phyloP scores from a whole-genome alignment of 176 grass and related monocot species.

The Phoenix roebelenii region DNA sequence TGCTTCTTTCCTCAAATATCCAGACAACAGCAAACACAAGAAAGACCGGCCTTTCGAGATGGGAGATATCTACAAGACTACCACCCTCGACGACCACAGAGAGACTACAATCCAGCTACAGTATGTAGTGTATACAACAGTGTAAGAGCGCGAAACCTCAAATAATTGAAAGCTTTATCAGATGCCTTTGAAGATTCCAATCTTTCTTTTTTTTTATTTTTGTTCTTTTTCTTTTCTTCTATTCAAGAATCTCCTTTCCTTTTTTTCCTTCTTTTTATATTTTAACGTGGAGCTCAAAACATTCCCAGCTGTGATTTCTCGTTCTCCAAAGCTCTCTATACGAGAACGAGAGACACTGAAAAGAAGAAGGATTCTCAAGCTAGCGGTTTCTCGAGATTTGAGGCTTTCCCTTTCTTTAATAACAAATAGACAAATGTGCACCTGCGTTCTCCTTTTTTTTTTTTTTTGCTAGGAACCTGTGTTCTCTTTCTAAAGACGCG shows the following conservation, averaged over 20 bases:
- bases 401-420: background rate
- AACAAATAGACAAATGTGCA: too few relatives aligned
- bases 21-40: conserved; percentile 66
- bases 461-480: too few relatives aligned
- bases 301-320: conserved; percentile 37
- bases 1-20: conserved; percentile 37
- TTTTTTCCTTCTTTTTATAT: conserved; percentile 46
- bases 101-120: conserved; percentile 13
- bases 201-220: conserved; percentile 20
- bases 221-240: conserved; percentile 41
- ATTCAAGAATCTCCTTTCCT: conserved; percentile 48
- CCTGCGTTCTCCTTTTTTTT: too few relatives aligned
- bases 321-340: conserved; percentile 21
- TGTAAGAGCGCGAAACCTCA: background rate
- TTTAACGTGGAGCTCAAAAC: conserved; percentile 27
- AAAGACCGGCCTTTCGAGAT: conserved; percentile 23
- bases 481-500: too few relatives aligned
- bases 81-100: conserved; percentile 25
- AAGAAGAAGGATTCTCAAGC: conserved; percentile 11
- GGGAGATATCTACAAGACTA: conserved; percentile 10
- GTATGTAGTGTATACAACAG: conserved; percentile 13
- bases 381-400: conserved; percentile 10
- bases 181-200: conserved; percentile 64
- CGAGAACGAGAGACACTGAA: background rate
- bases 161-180: conserved; percentile 53